Percentiles rank a stretch among this genome's conserved stretches.
Evolutionary conservation across 192 early-diverging fungal genomes (phyloP).

Genomic region (Phycomyces nitens): DNA sequence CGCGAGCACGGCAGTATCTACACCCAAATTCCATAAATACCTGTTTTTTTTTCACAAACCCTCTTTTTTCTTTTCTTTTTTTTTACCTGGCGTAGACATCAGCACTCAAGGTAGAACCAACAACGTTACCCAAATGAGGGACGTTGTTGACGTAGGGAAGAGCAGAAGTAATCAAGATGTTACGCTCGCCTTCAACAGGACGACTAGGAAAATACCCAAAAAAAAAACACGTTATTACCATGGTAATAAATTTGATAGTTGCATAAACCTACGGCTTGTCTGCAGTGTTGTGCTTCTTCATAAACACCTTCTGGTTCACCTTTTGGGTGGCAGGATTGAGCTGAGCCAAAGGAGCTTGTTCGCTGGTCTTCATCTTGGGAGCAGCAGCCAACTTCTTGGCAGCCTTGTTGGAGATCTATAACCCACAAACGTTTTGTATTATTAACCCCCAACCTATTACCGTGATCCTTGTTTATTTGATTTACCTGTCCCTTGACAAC

Average conservation of each 20-base stretch:
- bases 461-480: background rate
- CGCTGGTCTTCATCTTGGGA: conserved; percentile 10
- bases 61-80: background rate
- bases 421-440: background rate
- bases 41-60: background rate
- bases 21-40: background rate
- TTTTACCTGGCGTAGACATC: conserved; percentile 86
- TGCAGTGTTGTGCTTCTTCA: background rate
- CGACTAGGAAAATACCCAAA: conserved; percentile 22
- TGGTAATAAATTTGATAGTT: background rate
- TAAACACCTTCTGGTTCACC: conserved; percentile 8
- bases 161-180: conserved; percentile 93
- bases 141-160: conserved; percentile 99
- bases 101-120: conserved; percentile 97
- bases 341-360: conserved; percentile 1
- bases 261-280: background rate
- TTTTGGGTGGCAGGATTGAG: conserved; percentile 27
- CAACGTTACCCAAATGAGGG: conserved; percentile 98
- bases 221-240: no score
- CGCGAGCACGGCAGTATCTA: conserved; percentile 85
- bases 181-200: conserved; percentile 69
- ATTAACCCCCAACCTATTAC: background rate
- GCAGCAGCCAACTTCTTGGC: conserved; percentile 14
- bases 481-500: conserved; percentile 17
- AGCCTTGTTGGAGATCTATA: conserved; percentile 13